A percentile compares a stretch with the other conserved stretches of the same genome.
Evolutionary conservation across 1,284 basidiomycete genomes (phyloP).

Genomic region (Heliocybe sulcata): DNA sequence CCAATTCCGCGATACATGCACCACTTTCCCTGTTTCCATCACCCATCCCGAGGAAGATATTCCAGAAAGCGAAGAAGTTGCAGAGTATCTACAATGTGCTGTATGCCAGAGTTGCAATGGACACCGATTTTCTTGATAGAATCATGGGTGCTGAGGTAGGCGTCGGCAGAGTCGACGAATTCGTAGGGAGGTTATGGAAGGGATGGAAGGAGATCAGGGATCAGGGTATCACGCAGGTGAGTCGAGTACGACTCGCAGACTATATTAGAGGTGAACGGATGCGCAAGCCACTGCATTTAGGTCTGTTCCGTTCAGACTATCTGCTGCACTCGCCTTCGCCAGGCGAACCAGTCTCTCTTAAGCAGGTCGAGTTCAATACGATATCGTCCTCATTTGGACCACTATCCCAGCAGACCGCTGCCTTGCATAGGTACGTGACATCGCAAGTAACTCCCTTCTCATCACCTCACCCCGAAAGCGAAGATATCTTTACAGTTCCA

Average conservation of each 20-base stretch:
- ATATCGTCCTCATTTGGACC: conserved; percentile 90
- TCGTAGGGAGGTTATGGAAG: conserved; percentile 81
- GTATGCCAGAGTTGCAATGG: conserved; percentile 81
- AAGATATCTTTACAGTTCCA: conserved; percentile 64
- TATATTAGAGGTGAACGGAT: not conserved
- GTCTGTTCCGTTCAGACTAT: conserved; percentile 96
- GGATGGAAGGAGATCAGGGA: conserved; percentile 77
- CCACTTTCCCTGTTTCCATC: conserved; percentile 86
- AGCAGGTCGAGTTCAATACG: conserved; percentile 99
- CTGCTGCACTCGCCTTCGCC: conserved; percentile 62
- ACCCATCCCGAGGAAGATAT: conserved; percentile 75
- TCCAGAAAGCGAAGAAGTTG: conserved; percentile 58
- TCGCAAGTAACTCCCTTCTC: not conserved
- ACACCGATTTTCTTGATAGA: conserved; percentile 72
- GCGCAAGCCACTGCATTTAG: conserved; percentile 72
- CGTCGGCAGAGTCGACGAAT: conserved; percentile 81
- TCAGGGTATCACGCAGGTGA: conserved; percentile 43
- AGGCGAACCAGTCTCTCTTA: conserved; percentile 47
- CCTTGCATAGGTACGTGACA: conserved; percentile 68
- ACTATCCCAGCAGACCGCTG: conserved; percentile 68
- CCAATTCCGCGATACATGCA: conserved; percentile 78
- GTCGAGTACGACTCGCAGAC: conserved; percentile 1
- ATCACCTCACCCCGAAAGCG: not conserved
- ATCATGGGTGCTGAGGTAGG: conserved; percentile 75
- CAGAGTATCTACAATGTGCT: conserved; percentile 82